Evolutionary conservation across 768 basidiomycete species (phyloP).

Genomic region (Clavaria fumosa): DNA sequence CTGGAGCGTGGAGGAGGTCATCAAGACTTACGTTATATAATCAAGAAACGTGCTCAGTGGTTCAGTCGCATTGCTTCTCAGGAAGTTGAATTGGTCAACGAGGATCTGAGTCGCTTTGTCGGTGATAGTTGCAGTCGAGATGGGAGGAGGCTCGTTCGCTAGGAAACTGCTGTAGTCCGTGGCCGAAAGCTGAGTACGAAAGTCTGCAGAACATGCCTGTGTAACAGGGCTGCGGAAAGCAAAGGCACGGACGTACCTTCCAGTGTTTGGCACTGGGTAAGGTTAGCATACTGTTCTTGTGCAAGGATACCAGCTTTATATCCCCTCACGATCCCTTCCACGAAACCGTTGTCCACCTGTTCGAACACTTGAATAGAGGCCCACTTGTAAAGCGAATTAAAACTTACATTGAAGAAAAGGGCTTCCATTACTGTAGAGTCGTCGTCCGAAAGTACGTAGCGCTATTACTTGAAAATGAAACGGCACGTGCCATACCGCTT

Average conservation of each 20-base stretch:
- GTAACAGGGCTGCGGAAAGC: conserved; percentile 5
- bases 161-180: conserved; percentile 99
- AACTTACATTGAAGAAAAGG: conserved; percentile 69
- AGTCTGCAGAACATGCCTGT: conserved; percentile 37
- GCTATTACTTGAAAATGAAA: no score
- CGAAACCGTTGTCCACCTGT: conserved; percentile 58
- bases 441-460: no score
- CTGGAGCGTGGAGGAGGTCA: no score
- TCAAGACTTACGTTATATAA: conserved; percentile 77
- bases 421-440: no score
- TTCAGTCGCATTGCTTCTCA: conserved; percentile 80
- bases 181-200: conserved; percentile 86
- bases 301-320: conserved; percentile 89
- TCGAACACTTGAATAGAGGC: conserved; percentile 15
- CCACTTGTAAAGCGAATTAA: conserved; percentile 7
- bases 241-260: conserved; percentile 46
- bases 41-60: conserved; percentile 89
- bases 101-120: conserved; percentile 92
- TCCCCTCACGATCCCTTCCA: conserved; percentile 76
- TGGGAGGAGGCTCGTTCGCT: conserved; percentile 85
- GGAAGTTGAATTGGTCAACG: conserved; percentile 94
- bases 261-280: conserved; percentile 93
- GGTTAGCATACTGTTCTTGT: conserved; percentile 79
- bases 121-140: conserved; percentile 89
- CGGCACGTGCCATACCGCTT: no score